Base-by-base conservation (phyloP, 495 filamentous ascomycete species). In the Patellaria atrata region DNA sequence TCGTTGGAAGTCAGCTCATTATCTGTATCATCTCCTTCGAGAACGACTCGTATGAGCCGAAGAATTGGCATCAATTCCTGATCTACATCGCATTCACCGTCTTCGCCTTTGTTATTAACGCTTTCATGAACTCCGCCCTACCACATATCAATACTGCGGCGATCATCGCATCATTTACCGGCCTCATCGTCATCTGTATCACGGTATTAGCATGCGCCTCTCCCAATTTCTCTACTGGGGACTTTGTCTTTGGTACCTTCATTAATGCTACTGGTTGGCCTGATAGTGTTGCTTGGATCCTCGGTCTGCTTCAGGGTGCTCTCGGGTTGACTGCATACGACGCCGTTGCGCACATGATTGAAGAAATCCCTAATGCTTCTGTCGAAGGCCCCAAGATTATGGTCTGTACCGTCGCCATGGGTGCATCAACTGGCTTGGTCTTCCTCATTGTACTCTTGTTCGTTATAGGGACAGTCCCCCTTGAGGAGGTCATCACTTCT, bases 61-160 rank as follows among this genome's bases (percentile, higher is more conserved):
- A 77, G 40, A 45, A 67, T 11, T 81, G 76, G 77, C 79, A 84
- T 46, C 75, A 80, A 43, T 79, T 86, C 49, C 53, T 82, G 12
- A 70, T 83, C 17, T 83, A 83, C 50, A 63, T 79, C 34, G 73
- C 44, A 1, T 78, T 75, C 45, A 78, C 71, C 29, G 30, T 79
- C 13, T 52, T 64, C 7, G 72, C 69, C 1, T 75, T 81, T 25
- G 23, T 71, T 10, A 61, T 83, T 52, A 86, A 86, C 44, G 67
- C 70, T 2, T 73, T 82, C 33, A 60, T 65, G 42, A 82, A 75
- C 36, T 57, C 61, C 2, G 35, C 65, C 2, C 55, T 86, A 8
- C 77, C 79, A 3, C 57, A 67, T 6, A 62, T 86, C 32, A 82
- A 75, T 30, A 77, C 77, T 43, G 58, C 46, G 1, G 63, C 63